These are phyloP conservation scores for Achaetomium macrosporum DNA, from an alignment of 2,329 filamentous ascomycete species.

Conservation along the genomic window DNA sequence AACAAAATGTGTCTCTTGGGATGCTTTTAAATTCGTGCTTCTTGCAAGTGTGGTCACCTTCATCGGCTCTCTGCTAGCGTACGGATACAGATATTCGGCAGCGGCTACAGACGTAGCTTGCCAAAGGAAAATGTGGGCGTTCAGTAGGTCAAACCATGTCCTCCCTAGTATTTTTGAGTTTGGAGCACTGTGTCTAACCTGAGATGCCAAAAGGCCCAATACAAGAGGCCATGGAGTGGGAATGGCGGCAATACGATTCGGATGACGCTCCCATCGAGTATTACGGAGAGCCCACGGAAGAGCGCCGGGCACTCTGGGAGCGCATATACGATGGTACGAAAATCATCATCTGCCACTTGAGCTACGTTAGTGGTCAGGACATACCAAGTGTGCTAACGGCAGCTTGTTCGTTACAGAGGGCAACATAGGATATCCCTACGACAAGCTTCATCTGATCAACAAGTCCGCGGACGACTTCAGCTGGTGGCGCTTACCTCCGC, in stretches of 20 bases:
- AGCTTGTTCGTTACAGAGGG: background rate
- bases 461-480: background rate
- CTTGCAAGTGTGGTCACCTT: too few relatives aligned
- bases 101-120: background rate
- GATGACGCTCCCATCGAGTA: background rate
- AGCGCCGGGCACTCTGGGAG: background rate
- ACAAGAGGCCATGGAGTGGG: background rate
- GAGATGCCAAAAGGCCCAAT: background rate
- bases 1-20: too few relatives aligned
- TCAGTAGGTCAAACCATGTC: background rate
- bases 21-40: too few relatives aligned
- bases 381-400: too few relatives aligned
- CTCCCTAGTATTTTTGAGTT: background rate
- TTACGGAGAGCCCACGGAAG: background rate
- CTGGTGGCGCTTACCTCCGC: background rate
- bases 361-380: too few relatives aligned
- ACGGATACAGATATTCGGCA: background rate
- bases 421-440: background rate
- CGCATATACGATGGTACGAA: too few relatives aligned
- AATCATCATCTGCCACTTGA: too few relatives aligned
- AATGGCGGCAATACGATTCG: background rate
- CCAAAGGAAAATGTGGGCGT: background rate
- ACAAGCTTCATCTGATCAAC: background rate
- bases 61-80: background rate
- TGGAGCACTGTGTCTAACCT: background rate